A percentile compares a stretch with the other conserved stretches of the same genome.
These are phyloP conservation scores for Ceratonia siliqua DNA, from an alignment of 306 rosid genomes.

Conservation along the genomic window DNA sequence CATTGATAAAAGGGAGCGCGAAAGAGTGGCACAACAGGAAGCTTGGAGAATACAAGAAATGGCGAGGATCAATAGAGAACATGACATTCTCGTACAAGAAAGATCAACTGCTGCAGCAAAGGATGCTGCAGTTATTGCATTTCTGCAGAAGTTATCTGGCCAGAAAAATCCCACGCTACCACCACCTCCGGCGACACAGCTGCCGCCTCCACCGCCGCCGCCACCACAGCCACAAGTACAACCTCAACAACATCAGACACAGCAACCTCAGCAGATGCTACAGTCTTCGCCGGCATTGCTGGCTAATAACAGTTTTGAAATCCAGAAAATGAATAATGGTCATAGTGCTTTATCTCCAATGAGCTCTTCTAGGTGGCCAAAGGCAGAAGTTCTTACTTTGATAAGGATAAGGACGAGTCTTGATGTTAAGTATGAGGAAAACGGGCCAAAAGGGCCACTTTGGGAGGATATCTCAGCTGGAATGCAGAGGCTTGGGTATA, in stretches of 20 bases:
- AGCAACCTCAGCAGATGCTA: background rate
- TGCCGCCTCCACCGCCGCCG: background rate
- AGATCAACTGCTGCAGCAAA: conserved; percentile 63
- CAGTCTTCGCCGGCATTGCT: background rate
- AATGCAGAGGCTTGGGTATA: conserved; percentile 61
- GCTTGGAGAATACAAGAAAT: conserved; percentile 68
- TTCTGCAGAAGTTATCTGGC: conserved; percentile 53
- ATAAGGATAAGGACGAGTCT: conserved; percentile 56
- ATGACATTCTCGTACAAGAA: conserved; percentile 61
- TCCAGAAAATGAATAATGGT: conserved; percentile 30
- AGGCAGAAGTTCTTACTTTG: conserved; percentile 59
- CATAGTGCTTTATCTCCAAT: background rate
- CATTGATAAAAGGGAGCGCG: conserved; percentile 54
- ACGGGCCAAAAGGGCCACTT: conserved; percentile 66
- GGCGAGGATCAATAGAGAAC: conserved; percentile 53
- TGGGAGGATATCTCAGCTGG: conserved; percentile 83
- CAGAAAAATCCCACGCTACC: background rate
- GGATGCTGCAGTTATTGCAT: conserved; percentile 58
- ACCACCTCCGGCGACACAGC: background rate
- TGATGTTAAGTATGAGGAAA: conserved; percentile 61
- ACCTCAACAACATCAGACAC: background rate
- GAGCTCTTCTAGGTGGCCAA: conserved; percentile 72
- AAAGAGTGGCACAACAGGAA: conserved; percentile 50
- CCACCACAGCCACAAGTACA: background rate
- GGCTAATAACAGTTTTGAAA: conserved; percentile 1